A percentile compares a stretch with the other conserved stretches of the same genome.
Evolutionary conservation across 768 basidiomycete genomes (phyloP).

Genomic region (Mycena venus): DNA sequence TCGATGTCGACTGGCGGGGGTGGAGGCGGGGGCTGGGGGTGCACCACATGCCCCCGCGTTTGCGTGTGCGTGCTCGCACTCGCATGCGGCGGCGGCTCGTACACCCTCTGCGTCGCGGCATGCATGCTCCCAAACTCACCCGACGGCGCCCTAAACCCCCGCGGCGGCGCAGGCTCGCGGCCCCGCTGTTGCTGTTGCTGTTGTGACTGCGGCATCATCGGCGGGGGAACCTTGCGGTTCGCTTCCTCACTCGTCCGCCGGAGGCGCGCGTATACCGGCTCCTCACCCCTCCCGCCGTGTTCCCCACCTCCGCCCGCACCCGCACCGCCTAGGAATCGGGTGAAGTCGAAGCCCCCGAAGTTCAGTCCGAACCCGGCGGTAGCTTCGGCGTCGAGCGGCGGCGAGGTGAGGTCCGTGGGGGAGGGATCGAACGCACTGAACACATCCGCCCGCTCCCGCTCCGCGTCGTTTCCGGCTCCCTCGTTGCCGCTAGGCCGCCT

Average conservation of each 20-base stretch:
- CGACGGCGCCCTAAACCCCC: conserved; percentile 26
- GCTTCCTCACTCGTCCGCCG: conserved; percentile 30
- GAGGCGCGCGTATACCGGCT: conserved; percentile 32
- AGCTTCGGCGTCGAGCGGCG: conserved; percentile 28
- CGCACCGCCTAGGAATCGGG: conserved; percentile 2
- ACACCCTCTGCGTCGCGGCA: no score
- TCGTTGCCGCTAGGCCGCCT: not conserved
- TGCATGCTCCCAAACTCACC: conserved; percentile 11
- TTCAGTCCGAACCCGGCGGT: conserved; percentile 17
- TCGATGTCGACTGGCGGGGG: not conserved
- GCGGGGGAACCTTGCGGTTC: conserved; percentile 20
- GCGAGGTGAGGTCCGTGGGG: not conserved
- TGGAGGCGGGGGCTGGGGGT: not conserved
- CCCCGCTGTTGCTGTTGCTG: not conserved
- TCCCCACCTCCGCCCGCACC: conserved; percentile 14
- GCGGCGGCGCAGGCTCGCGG: not conserved
- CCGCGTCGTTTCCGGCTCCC: conserved; percentile 6
- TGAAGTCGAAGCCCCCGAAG: conserved; percentile 25
- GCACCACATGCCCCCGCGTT: not conserved
- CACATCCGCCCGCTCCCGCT: conserved; percentile 27
- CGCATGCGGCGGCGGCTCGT: conserved; percentile 15
- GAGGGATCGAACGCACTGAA: conserved; percentile 33
- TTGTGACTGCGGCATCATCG: not conserved
- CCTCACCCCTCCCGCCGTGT: conserved; percentile 25
- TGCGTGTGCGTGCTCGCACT: no score